Evolutionary conservation across 768 basidiomycete species (phyloP).

Genomic region (Imleria badia): DNA sequence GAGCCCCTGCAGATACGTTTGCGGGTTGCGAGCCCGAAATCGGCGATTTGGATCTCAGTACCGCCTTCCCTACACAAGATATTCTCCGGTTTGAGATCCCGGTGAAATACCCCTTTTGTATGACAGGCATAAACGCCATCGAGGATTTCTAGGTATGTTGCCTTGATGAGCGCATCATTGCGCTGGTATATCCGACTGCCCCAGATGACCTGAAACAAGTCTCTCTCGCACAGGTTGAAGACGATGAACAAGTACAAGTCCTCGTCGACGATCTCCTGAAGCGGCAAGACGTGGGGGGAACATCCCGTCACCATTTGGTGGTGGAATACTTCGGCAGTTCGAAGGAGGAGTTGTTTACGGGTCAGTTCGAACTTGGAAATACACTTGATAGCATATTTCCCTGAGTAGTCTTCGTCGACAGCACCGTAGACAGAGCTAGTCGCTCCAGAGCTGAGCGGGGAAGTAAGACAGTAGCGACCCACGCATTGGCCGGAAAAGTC

Average conservation of each 20-base stretch:
- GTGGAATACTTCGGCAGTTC: conserved; percentile 66
- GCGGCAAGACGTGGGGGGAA: conserved; percentile 60
- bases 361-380: conserved; percentile 58
- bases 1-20: conserved; percentile 46
- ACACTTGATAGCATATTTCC: conserved; percentile 74
- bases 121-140: conserved; percentile 81
- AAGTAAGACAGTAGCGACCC: conserved; percentile 59
- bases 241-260: conserved; percentile 65
- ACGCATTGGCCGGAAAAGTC: conserved; percentile 52
- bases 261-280: conserved; percentile 64
- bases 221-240: conserved; percentile 57
- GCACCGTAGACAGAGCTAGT: conserved; percentile 80
- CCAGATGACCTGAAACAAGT: conserved; percentile 75
- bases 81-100: conserved; percentile 88
- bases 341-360: conserved; percentile 54
- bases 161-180: conserved; percentile 61
- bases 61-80: conserved; percentile 60
- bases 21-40: conserved; percentile 73
- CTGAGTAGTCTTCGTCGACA: conserved; percentile 44
- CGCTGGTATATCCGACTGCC: conserved; percentile 50
- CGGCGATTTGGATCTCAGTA: conserved; percentile 57
- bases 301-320: conserved; percentile 54
- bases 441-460: conserved; percentile 69
- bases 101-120: conserved; percentile 68
- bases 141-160: conserved; percentile 73